Base-by-base conservation (phyloP, 768 basidiomycete species). In the Agaricus bisporus region DNA sequence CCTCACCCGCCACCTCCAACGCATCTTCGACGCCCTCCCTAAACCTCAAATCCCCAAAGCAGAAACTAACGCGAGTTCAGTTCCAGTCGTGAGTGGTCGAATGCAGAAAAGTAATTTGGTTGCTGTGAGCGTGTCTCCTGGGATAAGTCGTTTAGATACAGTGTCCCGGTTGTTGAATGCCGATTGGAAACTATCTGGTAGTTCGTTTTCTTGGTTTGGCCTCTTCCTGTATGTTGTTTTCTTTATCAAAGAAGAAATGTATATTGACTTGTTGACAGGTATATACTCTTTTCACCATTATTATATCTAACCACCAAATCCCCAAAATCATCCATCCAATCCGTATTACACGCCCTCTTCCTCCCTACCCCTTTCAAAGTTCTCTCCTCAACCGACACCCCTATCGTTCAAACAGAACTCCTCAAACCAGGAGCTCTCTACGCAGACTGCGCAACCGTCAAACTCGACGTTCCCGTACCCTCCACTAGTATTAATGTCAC, bases 351-450 rank as follows among this genome's bases (percentile, higher is more conserved):
- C 56, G 85, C 78, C 0, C 77, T 95, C 12, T 93, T 89, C 65
- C 76, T 91, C 14, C 89, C 89, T 0, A 88, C 86, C 3, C 87
- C 88, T 2, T 83, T 88, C 70, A 89, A 88, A 66, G 69, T 75
- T 38, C 63, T 75, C 22, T 61, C 72, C 4, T 68, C 32, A 32
- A 11, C 32, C 8, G 32, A 67, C 22, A 22, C 22, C 36, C 57
- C 63, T 1, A 59, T 56, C 2, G 51, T 61, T 4, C 51, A 49
- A 49, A 18, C 56, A 54, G 88, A 91, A 61, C 78, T 88, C 2
- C 72, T 91, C 39, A 86, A 85, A 65, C 85, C 88, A 2, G 89
- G 88, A 0, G 84, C 86, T 9, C 65, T 91, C 38, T 91, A 91
- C 59, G 75, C 82, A 8, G 86, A 91, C 59, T 91, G 89, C 59